These are phyloP conservation scores for Psidium guajava DNA, from an alignment of 345 rosid genomes.

Conservation along the genomic window DNA sequence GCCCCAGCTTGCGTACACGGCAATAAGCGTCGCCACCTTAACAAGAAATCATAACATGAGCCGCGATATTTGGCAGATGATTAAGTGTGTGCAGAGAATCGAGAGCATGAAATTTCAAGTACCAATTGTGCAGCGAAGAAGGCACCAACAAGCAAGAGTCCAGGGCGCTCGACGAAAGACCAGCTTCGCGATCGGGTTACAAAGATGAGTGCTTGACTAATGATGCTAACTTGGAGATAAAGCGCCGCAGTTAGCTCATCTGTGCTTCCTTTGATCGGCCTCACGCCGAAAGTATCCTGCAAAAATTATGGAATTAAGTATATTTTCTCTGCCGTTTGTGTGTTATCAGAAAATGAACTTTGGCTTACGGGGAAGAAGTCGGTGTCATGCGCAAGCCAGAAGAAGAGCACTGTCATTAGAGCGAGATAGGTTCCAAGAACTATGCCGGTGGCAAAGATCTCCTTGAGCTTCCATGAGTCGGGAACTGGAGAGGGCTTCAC, in stretches of 20 bases:
- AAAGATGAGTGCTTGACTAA: constrained; percentile 30
- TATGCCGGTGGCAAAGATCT: constrained; percentile 23
- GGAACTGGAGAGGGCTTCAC: constrained; percentile 30
- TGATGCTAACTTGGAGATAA: constrained; percentile 26
- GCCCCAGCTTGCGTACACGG: constrained; percentile 32
- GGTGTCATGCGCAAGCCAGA: constrained; percentile 21
- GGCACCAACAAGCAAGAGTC: constrained; percentile 14
- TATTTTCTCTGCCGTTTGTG: not conserved
- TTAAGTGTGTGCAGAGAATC: not conserved
- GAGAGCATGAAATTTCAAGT: not conserved
- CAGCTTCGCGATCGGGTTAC: constrained; percentile 29
- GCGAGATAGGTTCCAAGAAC: constrained; percentile 21
- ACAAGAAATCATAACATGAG: not conserved
- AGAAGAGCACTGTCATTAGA: constrained; percentile 20
- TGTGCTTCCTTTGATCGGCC: constrained; percentile 1
- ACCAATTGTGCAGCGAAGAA: constrained; percentile 24
- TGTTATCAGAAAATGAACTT: not conserved
- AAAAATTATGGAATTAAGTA: not conserved
- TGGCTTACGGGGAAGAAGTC: constrained; percentile 17
- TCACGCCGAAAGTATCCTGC: constrained; percentile 22
- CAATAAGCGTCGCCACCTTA: constrained; percentile 32
- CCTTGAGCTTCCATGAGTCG: constrained; percentile 29
- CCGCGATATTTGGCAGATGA: not conserved
- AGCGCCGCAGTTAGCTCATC: constrained; percentile 23
- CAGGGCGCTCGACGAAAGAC: constrained; percentile 22